Base-by-base conservation (phyloP, 768 basidiomycete species). In the Dacryopinax primogenitus region DNA sequence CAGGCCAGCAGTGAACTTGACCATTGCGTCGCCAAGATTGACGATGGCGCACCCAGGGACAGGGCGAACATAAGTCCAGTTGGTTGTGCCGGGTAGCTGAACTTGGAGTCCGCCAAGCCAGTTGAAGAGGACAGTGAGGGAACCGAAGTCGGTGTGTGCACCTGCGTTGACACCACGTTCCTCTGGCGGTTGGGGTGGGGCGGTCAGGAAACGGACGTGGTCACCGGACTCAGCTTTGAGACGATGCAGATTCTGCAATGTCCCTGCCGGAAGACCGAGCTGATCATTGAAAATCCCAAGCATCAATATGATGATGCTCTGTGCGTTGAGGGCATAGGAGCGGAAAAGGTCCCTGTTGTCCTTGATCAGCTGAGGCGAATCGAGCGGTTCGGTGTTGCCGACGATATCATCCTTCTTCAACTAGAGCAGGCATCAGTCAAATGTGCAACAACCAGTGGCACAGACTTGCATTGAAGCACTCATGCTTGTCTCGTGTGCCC, bases 81-180 rank as follows among this genome's bases (percentile, higher is more conserved):
- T 72, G 28, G 84, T 80, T 4, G 79, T 70, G 15, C 83, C 84
- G 0, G 85, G 86, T 0, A 80, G 79, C 58, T 86, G 76, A 0
- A 88, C 86, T 66, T 88, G 87, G 2, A 88, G 75, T 0, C 87
- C 87, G 2, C 87, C 86, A 0, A 87, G 79, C 1, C 79, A 79
- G 70, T 87, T 88, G 69, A 58, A 58, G 30, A 58, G 51, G 26
- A 58, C 26, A 30, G 51, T 58, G 51, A 58, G 51, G 7, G 51
- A 58, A 30, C 51, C 51, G 18, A 58, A 58, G 51, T 58, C 51
- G 9, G 51, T 58, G 51, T 58, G 51, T 32, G 51, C 51, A 21
- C 51, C 51, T 28, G 51, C 51, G 51, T 58, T 58, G 4, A 58
- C 26, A 30, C 51, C 51, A 13, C 51, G 3, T 3, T 30, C 7